A percentile compares a stretch with the other conserved stretches of the same genome.
Evolutionary conservation across 108 stramenopile species (phyloP).

Genomic region (Nitzschia sp.): DNA sequence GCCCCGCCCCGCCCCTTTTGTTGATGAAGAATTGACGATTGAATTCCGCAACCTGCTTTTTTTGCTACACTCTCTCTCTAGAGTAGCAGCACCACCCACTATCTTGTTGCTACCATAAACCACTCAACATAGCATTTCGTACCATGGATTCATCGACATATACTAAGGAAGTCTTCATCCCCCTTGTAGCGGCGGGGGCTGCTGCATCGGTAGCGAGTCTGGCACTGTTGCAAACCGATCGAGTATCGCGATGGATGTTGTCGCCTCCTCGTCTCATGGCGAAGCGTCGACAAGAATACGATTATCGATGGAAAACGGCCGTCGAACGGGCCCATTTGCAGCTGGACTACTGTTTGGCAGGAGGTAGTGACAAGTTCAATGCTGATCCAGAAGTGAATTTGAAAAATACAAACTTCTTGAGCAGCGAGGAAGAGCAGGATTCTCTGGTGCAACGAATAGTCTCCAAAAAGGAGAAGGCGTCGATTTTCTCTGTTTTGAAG

Average conservation of each 20-base stretch:
- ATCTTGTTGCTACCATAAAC: too few species aligned
- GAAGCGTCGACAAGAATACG: conserved; percentile 45
- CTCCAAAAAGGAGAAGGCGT: conserved; percentile 5
- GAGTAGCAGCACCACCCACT: too few species aligned
- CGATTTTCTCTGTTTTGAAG: conserved; percentile 22
- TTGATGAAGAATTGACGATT: neutral
- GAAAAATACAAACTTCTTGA: conserved; percentile 20
- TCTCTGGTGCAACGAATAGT: conserved; percentile 15
- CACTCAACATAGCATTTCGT: too few species aligned
- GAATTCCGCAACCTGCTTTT: neutral
- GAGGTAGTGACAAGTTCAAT: conserved; percentile 17
- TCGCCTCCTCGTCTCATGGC: conserved; percentile 31
- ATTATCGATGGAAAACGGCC: conserved; percentile 45
- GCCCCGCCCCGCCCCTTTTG: too few species aligned
- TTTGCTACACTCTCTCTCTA: too few species aligned
- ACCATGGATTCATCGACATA: neutral
- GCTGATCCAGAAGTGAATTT: conserved; percentile 25
- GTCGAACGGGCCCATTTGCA: conserved; percentile 36
- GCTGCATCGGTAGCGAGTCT: conserved; percentile 27
- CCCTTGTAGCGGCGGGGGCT: conserved; percentile 32
- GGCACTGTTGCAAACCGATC: conserved; percentile 41
- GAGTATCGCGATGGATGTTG: conserved; percentile 39
- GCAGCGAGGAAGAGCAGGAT: conserved; percentile 14
- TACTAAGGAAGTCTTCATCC: conserved; percentile 6
- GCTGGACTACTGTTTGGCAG: conserved; percentile 33